phyloP scores from a whole-genome alignment of 371 early-diverging fungal genomes.

The Syncephalastrum contaminatum region DNA sequence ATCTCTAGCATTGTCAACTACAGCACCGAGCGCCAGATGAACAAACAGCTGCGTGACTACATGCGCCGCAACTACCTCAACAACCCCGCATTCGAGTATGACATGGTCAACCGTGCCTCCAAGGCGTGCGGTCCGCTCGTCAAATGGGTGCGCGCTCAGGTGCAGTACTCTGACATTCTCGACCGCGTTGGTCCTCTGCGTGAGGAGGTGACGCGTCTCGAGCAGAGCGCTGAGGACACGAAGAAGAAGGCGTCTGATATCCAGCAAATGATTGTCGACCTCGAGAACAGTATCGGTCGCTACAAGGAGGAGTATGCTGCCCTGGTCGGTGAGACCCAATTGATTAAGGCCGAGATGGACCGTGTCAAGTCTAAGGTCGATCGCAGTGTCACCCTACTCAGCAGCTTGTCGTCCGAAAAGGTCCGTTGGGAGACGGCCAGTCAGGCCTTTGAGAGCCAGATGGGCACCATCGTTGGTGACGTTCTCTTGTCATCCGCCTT shows the following conservation, averaged over 20 bases:
- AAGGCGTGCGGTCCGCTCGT: conserved; percentile 98
- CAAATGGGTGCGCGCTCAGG: conserved; percentile 97
- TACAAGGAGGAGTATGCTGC: conserved; percentile 97
- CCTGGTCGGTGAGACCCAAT: conserved; percentile 90
- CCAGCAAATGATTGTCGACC: conserved; percentile 77
- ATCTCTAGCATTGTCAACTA: conserved; percentile 96
- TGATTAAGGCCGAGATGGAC: conserved; percentile 94
- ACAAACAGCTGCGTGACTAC: conserved; percentile 69
- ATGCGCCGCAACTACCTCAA: conserved; percentile 77
- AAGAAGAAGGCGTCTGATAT: conserved; percentile 72
- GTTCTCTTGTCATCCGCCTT: conserved; percentile 92
- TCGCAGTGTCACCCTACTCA: conserved; percentile 87
- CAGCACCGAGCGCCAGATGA: conserved; percentile 82
- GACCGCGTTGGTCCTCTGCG: conserved; percentile 96
- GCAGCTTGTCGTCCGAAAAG: conserved; percentile 90
- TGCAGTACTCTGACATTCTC: conserved; percentile 88
- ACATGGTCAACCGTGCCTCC: conserved; percentile 94
- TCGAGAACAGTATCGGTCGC: conserved; percentile 83
- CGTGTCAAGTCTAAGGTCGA: conserved; percentile 92
- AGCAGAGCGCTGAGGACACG: conserved; percentile 78
- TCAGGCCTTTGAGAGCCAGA: conserved; percentile 91
- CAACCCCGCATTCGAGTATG: conserved; percentile 90
- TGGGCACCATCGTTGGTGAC: conserved; percentile 98
- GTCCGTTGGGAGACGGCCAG: conserved; percentile 92
- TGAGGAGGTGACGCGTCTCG: conserved; percentile 85